Evolutionary conservation across 2,329 filamentous ascomycete species (phyloP).

Genomic region (Thielaviopsis populi): DNA sequence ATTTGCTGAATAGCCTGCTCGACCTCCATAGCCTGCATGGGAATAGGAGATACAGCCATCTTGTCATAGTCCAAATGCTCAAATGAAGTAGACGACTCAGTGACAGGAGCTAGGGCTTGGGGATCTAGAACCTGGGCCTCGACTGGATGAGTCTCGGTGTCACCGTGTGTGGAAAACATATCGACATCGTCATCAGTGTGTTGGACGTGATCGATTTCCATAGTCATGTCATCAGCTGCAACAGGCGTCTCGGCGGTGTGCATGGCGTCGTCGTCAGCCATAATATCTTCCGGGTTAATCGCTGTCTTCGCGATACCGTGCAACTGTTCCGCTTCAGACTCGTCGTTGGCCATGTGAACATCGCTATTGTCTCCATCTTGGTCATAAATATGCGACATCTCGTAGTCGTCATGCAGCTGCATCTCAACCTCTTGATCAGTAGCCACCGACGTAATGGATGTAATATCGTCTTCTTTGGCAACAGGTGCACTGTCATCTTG

Average conservation of each 20-base stretch:
- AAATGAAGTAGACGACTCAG: background rate
- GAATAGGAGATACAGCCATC: slow-evolving; percentile 1
- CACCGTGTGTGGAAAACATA: background rate
- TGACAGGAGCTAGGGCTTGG: background rate
- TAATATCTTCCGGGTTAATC: slow-evolving; percentile 10
- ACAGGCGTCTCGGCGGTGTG: background rate
- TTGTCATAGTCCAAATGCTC: background rate
- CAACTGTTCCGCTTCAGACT: background rate
- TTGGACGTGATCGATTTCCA: background rate
- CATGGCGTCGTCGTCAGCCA: slow-evolving; percentile 13
- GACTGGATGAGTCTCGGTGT: background rate
- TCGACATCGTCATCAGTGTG: slow-evolving; percentile 1
- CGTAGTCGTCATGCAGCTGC: slow-evolving; percentile 15
- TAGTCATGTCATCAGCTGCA: background rate
- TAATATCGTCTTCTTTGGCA: slow-evolving; percentile 9
- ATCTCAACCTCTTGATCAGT: slow-evolving; percentile 16
- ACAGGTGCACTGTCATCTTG: background rate
- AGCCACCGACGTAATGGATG: slow-evolving; percentile 10
- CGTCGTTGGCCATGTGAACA: slow-evolving; percentile 7
- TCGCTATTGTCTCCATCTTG: background rate
- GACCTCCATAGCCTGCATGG: background rate
- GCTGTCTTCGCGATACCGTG: background rate
- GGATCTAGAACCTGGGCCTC: background rate
- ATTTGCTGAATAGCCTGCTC: background rate
- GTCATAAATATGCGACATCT: slow-evolving; percentile 9